A percentile compares a stretch with the other conserved stretches of the same genome.
Evolutionary conservation across 208 protist genomes (phyloP).

Genomic region (Acanthamoeba royreba): DNA sequence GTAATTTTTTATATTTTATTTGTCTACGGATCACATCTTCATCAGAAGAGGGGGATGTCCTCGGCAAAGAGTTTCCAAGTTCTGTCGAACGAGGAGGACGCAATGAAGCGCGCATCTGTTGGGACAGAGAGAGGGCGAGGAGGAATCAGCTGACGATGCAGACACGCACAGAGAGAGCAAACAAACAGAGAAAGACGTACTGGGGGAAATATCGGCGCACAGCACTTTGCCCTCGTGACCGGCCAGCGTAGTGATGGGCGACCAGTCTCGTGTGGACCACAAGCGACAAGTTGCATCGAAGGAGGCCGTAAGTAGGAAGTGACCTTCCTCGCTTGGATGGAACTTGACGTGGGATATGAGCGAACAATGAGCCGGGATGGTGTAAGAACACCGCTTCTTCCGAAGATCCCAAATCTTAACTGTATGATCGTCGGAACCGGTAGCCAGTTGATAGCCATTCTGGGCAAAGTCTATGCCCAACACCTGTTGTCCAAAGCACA

Average conservation of each 20-base stretch:
- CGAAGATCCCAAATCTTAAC: constrained; percentile 78
- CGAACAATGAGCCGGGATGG: constrained; percentile 72
- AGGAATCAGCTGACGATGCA: background rate
- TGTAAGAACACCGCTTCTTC: constrained; percentile 54
- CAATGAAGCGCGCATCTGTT: background rate
- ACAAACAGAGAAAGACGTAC: background rate
- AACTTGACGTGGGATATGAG: constrained; percentile 71
- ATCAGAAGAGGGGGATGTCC: background rate
- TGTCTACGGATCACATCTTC: no score
- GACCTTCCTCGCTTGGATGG: constrained; percentile 7
- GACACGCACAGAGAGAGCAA: background rate
- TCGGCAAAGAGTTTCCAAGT: constrained; percentile 22
- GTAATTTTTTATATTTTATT: no score
- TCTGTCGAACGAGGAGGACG: background rate
- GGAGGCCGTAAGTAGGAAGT: constrained; percentile 28
- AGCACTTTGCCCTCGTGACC: constrained; percentile 38
- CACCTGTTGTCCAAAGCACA: constrained; percentile 2
- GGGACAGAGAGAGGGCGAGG: background rate
- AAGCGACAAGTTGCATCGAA: background rate
- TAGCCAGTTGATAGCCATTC: constrained; percentile 68
- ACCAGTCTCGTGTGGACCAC: constrained; percentile 6
- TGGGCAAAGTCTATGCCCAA: constrained; percentile 71
- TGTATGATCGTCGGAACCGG: constrained; percentile 68
- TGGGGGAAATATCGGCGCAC: background rate
- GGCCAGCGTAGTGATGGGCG: background rate